Evolutionary conservation across 257 asterid genomes (phyloP), one percentile per base, ranked within the genome.

Genomic region (Solanum raphanifolium): DNA sequence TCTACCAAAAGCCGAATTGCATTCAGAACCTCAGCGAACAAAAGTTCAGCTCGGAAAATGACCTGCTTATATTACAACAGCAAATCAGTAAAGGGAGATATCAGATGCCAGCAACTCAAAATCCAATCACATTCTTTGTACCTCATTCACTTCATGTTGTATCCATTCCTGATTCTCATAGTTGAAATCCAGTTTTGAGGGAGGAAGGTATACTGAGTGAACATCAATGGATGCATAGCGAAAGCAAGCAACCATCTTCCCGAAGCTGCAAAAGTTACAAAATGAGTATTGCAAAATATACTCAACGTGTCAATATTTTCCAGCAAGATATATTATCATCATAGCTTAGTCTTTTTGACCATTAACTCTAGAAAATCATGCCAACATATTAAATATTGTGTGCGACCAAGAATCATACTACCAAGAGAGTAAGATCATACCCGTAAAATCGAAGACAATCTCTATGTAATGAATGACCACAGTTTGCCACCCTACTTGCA

Each of bases 391-490:
- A 34, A 48, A 10, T 48, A 48, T 48, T 34, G 58, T 18, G 31
- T 25, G 23, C 1, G 86, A 48, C 43, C 69, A 31, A 48, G 69
- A 82, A 82, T 27, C 76, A 43, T 81, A 75, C 48, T 31, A 90
- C 73, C 86, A 74, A 69, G 43, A 87, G 89, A 69, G 87, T 72
- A 43, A 84, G 46, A 90, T 75, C 89, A 81, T 95, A 97, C 99
- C 99, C 99, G 84, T 95, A 97, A 92, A 97, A 95, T 78, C 99
- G 95, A 90, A 95, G 98, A 90, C 99, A 97, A 89, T 97, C 99
- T 91, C 99, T 90, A 89, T 95, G 99, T 88, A 97, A 90, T 68
- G 96, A 97, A 91, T 97, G 99, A 79, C 99, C 99, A 79, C 99
- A 97, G 94, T 98, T 95, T 25, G 98, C 99, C 86, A 97, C 99